Evolutionary conservation across 2,329 filamentous ascomycete species (phyloP), one percentile per base, ranked within the genome.

Genomic region (Lachnellula arida): DNA sequence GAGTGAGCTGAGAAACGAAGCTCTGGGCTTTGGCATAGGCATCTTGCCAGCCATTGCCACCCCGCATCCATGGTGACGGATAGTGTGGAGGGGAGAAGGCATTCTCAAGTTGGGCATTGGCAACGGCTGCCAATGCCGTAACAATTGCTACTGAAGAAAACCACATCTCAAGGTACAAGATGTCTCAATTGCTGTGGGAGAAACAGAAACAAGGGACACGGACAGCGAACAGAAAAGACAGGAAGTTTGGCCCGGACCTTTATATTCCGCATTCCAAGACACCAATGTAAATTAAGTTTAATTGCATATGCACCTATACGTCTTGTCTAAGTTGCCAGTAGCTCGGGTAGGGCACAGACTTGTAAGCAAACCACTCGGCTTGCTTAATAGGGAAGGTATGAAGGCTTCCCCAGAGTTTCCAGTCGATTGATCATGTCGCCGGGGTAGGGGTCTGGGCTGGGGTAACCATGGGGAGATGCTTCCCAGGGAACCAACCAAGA

Each of bases 1-100:
- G 71, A 0, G 88, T 92, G 82, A 93, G 89, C 48, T 82, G 80
- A 57, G 82, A 81, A 15, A 93, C 88, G 23, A 92, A 72, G 3
- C 75, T 71, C 56, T 84, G 79, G 1, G 89, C 89, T 67, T 88
- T 90, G 51, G 74, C 73, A 66, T 91, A 93, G 63, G 87, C 88
- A 37, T 82, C 81, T 28, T 76, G 75, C 89, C 89, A 93, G 3
- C 62, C 65, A 52, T 65, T 63, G 0, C 65, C 66, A 23, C 67
- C 66, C 35, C 62, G 54, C 65, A 69, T 68, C 69, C 69, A 71
- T 2, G 69, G 69, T 4, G 68, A 67, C 43, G 69, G 69, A 54
- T 70, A 71, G 48, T 57, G 60, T 0, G 68, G 68, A 35, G 67
- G 67, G 40, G 68, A 69, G 15, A 53, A 48, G 14, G 59, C 58